Conservation (phyloP, 345 rosid species). For the Moricandia arvensis region DNA sequence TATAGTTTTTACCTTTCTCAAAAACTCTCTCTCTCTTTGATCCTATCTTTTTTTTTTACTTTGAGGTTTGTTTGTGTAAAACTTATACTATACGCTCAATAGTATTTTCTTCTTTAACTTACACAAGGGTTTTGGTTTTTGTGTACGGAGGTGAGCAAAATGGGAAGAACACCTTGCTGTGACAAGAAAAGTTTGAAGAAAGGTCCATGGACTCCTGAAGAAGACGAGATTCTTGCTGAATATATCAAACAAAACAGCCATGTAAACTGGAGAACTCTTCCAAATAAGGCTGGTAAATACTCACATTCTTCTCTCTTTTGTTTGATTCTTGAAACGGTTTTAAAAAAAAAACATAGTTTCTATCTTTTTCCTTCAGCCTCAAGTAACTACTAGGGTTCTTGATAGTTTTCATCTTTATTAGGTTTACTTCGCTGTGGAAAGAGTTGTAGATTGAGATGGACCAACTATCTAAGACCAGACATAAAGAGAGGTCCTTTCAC, state of each 20-base stretch:
- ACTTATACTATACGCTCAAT: not conserved
- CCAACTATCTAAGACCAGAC: slow-evolving; percentile 91
- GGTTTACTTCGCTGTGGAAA: slow-evolving; percentile 96
- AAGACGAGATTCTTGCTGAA: slow-evolving; percentile 75
- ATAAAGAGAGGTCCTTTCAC: slow-evolving; percentile 92
- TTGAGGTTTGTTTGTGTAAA: slow-evolving; percentile 23
- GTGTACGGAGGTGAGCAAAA: slow-evolving; percentile 29
- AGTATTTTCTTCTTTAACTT: not conserved
- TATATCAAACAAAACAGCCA: slow-evolving; percentile 75
- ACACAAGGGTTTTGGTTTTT: not conserved
- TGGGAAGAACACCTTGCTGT: slow-evolving; percentile 94
- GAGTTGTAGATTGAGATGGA: slow-evolving; percentile 98
- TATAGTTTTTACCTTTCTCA: not conserved
- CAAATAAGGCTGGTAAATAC: slow-evolving; percentile 71
- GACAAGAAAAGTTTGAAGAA: slow-evolving; percentile 82
- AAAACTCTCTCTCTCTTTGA: slow-evolving; percentile 28
- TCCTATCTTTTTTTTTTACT: slow-evolving; percentile 22
- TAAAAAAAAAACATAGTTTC: not conserved
- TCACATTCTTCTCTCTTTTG: not conserved
- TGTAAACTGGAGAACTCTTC: slow-evolving; percentile 95
- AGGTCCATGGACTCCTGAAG: slow-evolving; percentile 98
- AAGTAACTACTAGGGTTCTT: not conserved
- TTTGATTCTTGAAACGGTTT: not conserved
- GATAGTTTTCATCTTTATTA: not conserved
- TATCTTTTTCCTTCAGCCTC: not conserved